Evolutionary conservation across 208 protist genomes (phyloP), one percentile per base, ranked within the genome.

Genomic region (Tritrichomonas musculus): DNA sequence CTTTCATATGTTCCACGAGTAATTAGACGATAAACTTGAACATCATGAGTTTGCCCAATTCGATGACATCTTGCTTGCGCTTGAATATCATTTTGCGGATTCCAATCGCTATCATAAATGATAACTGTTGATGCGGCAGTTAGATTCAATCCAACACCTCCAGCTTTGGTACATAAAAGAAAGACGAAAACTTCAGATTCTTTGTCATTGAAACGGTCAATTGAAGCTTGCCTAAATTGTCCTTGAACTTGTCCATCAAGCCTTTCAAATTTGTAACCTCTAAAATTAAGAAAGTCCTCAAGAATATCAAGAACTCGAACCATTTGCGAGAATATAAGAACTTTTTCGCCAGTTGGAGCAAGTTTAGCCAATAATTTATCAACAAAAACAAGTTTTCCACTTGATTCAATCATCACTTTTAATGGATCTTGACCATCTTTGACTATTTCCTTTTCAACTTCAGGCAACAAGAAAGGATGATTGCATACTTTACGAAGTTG

Each of bases 51-150:
- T 95, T 99, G 98, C 0, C 98, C 98, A 84, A 99, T 98, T 92
- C 98, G 95, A 94, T 99, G 98, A 13, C 96, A 96, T 11, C 98
- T 96, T 64, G 98, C 97, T 50, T 97, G 96, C 14, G 98, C 98
- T 95, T 99, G 98, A 14, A 98, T 95, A 94, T 99, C 98, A 44
- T 98, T 96, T 94, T 99, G 98, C 44, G 98, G 98, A 95, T 99
- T 99, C 98, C 98, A 99, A 96, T 98, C 98, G n/a, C 96, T 97
- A 94, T 99, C 98, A 95, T 98, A 99, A 47, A 99, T 96, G 50
- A 99, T 96, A 11, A 99, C 98, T 33, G 98, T 99, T 94, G 99
- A 98, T 25, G 98, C 98, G 1, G 97, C 98, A 0, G 97, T 97
- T 53, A 99, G 93, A 93, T 98, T 97, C 14, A 97, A 95, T 92